phyloP scores from a whole-genome alignment of 192 early-diverging fungal species.

The Backusella morwellensis region DNA sequence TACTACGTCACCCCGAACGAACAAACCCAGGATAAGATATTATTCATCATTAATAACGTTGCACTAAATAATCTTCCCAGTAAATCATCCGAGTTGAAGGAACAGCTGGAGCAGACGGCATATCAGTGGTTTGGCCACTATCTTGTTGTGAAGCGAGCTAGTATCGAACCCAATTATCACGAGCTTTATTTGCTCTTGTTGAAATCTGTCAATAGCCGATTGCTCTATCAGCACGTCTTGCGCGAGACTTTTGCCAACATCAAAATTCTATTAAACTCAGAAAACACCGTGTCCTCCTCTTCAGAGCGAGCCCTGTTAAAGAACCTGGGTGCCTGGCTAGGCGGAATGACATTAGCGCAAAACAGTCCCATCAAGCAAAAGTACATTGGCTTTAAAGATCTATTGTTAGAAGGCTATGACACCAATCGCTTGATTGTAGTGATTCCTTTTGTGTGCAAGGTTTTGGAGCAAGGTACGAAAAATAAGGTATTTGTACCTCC shows the following conservation, averaged over 20 bases:
- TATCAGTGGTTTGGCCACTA: conserved; percentile 95
- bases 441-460: conserved; percentile 98
- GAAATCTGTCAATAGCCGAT: conserved; percentile 65
- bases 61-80: conserved; percentile 78
- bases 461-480: conserved; percentile 82
- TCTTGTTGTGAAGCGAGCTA: conserved; percentile 91
- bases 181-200: conserved; percentile 85
- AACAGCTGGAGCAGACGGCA: conserved; percentile 61
- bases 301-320: conserved; percentile 89
- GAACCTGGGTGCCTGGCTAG: conserved; percentile 97
- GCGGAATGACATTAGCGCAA: conserved; percentile 93
- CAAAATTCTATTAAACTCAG: conserved; percentile 85
- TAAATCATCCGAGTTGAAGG: conserved; percentile 77
- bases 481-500: conserved; percentile 91
- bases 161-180: conserved; percentile 97
- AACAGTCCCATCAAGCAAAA: conserved; percentile 96
- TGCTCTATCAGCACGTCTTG: conserved; percentile 76
- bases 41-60: conserved; percentile 97
- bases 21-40: conserved; percentile 84
- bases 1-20: conserved; percentile 53
- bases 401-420: conserved; percentile 90
- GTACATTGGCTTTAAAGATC: conserved; percentile 91
- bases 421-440: conserved; percentile 87
- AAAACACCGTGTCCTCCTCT: conserved; percentile 88
- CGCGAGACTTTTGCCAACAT: conserved; percentile 90